A percentile compares a stretch with the other conserved stretches of the same genome.
These are phyloP conservation scores for Fraxinus velutina DNA, from an alignment of 305 asterid species.

Conservation along the genomic window DNA sequence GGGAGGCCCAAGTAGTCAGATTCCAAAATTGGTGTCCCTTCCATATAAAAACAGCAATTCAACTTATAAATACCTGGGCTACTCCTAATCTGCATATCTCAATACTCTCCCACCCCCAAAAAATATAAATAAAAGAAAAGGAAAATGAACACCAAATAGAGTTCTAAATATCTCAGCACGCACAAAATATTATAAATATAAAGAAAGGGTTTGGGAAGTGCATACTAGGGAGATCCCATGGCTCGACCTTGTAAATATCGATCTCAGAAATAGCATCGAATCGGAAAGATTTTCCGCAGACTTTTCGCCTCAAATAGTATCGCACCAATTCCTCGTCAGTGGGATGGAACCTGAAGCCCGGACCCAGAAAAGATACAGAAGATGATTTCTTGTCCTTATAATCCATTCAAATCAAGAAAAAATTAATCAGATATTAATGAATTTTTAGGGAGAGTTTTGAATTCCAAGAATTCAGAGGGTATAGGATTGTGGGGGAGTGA, in stretches of 20 bases:
- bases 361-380: constrained; percentile 54
- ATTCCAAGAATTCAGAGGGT: not conserved
- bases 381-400: constrained; percentile 37
- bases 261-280: constrained; percentile 72
- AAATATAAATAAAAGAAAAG: not conserved
- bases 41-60: not conserved
- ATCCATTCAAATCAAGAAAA: constrained; percentile 33
- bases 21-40: not conserved
- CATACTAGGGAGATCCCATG: constrained; percentile 94
- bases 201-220: not conserved
- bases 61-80: not conserved
- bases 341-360: constrained; percentile 94
- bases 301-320: constrained; percentile 75
- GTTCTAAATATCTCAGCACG: not conserved
- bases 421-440: not conserved
- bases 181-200: not conserved
- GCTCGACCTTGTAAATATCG: constrained; percentile 87
- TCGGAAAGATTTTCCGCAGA: constrained; percentile 60
- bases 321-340: constrained; percentile 95
- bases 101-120: not conserved
- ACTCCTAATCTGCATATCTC: not conserved
- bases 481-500: not conserved
- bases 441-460: not conserved
- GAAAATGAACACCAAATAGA: not conserved
- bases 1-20: not conserved